These are phyloP conservation scores for Adenanthera pavonina DNA, from an alignment of 306 rosid species.

Conservation along the genomic window DNA sequence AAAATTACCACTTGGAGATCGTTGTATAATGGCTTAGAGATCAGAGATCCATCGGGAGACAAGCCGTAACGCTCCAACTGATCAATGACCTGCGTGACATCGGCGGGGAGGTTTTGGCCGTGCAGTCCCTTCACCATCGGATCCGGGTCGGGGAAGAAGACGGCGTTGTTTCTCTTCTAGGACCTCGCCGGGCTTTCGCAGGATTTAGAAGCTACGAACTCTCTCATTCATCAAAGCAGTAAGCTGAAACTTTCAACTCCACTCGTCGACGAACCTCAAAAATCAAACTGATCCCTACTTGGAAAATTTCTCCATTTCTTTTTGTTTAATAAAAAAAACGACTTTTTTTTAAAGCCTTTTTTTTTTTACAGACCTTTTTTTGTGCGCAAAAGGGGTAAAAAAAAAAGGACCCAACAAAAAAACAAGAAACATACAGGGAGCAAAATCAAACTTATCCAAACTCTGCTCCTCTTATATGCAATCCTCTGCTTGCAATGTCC, in stretches of 20 bases:
- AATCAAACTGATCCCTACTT: constrained; percentile 7
- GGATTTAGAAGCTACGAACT: background rate
- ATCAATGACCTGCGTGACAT: constrained; percentile 75
- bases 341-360: background rate
- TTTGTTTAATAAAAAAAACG: background rate
- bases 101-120: constrained; percentile 73
- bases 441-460: too few species aligned
- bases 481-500: too few species aligned
- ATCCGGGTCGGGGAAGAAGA: constrained; percentile 6
- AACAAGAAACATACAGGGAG: too few species aligned
- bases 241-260: background rate
- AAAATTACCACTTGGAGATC: constrained; percentile 75
- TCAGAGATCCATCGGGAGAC: constrained; percentile 91
- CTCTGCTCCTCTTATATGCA: too few species aligned
- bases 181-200: background rate
- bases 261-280: background rate
- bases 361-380: too few species aligned
- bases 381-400: too few species aligned
- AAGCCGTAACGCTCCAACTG: constrained; percentile 94
- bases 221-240: constrained; percentile 9
- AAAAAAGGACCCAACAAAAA: too few species aligned
- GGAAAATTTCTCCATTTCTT: background rate
- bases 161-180: constrained; percentile 40
- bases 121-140: constrained; percentile 78
- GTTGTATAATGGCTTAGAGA: constrained; percentile 75